Conservation (phyloP, 495 filamentous ascomycete species). For the Hamigera avellanea region DNA sequence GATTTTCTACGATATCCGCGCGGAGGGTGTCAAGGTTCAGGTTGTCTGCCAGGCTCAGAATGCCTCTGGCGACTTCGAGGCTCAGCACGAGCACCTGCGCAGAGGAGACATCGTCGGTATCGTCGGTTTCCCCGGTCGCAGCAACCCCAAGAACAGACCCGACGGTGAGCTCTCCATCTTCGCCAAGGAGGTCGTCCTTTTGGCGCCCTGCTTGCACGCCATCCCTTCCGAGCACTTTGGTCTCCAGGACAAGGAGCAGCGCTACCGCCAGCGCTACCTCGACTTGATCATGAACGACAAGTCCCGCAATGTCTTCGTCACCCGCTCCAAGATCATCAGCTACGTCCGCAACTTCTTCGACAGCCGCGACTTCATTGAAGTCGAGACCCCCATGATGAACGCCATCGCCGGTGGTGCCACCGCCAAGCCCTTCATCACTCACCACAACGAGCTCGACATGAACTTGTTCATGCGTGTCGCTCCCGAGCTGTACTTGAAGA, state of each 20-base stretch:
- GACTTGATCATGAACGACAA: slow-evolving; percentile 93
- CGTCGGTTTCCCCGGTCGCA: slow-evolving; percentile 79
- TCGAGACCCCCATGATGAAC: slow-evolving; percentile 98
- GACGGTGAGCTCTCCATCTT: slow-evolving; percentile 92
- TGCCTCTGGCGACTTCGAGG: slow-evolving; percentile 55
- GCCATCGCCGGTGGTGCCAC: slow-evolving; percentile 91
- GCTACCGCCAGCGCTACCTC: slow-evolving; percentile 83
- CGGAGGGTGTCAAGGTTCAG: slow-evolving; percentile 76
- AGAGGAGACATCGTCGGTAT: slow-evolving; percentile 88
- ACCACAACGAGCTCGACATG: slow-evolving; percentile 89
- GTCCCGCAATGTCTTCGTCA: slow-evolving; percentile 68
- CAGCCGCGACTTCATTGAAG: slow-evolving; percentile 72
- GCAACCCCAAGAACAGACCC: slow-evolving; percentile 74
- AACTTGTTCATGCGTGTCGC: slow-evolving; percentile 92
- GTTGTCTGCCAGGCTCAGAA: slow-evolving; percentile 82
- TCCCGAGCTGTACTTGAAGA: slow-evolving; percentile 92
- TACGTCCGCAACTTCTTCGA: slow-evolving; percentile 86
- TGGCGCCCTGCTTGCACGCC: slow-evolving; percentile 88
- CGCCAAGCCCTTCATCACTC: slow-evolving; percentile 87
- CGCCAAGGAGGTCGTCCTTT: slow-evolving; percentile 68
- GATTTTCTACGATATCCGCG: slow-evolving; percentile 85
- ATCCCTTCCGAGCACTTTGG: slow-evolving; percentile 87
- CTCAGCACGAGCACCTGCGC: slow-evolving; percentile 82
- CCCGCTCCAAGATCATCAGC: slow-evolving; percentile 70
- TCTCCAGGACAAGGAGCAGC: slow-evolving; percentile 87